Evolutionary conservation across 1,284 basidiomycete species (phyloP).

Genomic region (Sphagnurus paluster): DNA sequence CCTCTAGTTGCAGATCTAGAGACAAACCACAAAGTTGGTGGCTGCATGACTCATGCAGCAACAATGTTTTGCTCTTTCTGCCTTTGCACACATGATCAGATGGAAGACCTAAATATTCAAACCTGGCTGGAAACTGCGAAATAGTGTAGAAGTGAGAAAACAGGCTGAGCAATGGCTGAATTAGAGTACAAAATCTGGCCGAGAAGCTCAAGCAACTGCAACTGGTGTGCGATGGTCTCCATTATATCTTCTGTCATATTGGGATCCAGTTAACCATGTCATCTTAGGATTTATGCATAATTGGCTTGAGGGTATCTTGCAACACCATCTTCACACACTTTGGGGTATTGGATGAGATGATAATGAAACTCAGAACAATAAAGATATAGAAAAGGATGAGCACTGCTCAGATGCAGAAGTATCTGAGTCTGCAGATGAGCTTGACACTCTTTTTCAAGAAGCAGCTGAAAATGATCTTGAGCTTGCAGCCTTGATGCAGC

Average conservation of each 20-base stretch:
- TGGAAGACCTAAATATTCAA: neutral
- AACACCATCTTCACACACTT: constrained; percentile 25
- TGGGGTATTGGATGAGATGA: constrained; percentile 26
- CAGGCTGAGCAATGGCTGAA: neutral
- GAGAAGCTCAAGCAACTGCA: constrained; percentile 10
- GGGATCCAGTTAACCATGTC: constrained; percentile 31
- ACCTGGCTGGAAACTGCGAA: neutral
- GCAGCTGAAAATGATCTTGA: neutral
- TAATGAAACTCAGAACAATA: constrained; percentile 1
- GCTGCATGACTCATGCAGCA: constrained; percentile 21
- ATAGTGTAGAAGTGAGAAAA: neutral
- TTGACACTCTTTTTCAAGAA: neutral
- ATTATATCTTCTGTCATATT: constrained; percentile 26
- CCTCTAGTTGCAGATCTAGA: constrained; percentile 30
- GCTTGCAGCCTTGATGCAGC: neutral
- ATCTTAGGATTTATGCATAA: constrained; percentile 35
- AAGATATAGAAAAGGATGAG: constrained; percentile 17
- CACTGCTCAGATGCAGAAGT: constrained; percentile 2
- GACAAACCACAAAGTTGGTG: constrained; percentile 28
- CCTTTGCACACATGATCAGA: neutral
- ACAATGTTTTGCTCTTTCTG: constrained; percentile 6
- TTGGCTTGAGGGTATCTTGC: constrained; percentile 31
- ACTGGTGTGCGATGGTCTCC: constrained; percentile 30
- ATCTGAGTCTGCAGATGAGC: constrained; percentile 1
- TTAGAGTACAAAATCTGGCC: constrained; percentile 21